phyloP scores from a whole-genome alignment of 768 basidiomycete genomes.

The Pisolithus albus region DNA sequence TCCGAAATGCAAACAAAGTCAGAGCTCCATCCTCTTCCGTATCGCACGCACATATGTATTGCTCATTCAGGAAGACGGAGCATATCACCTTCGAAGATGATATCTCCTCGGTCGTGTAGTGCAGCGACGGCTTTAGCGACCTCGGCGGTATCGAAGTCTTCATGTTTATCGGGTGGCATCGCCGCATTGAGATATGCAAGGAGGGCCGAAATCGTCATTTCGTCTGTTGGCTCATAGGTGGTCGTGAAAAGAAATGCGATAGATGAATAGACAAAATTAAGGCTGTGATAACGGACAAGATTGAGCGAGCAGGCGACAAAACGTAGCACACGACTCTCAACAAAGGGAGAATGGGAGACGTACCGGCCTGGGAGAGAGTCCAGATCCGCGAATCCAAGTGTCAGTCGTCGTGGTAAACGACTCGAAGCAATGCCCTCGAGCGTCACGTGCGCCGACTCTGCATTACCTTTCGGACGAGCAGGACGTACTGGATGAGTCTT shows the following conservation, averaged over 20 bases:
- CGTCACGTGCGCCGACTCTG: constrained; percentile 10
- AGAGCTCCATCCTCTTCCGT: background rate
- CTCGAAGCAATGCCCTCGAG: constrained; percentile 13
- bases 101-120: constrained; percentile 41
- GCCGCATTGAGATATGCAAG: constrained; percentile 70
- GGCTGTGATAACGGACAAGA: constrained; percentile 27
- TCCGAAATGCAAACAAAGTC: background rate
- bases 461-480: constrained; percentile 23
- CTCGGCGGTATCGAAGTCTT: constrained; percentile 75
- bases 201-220: constrained; percentile 62
- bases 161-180: constrained; percentile 71
- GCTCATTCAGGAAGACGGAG: constrained; percentile 22
- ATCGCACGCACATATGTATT: background rate
- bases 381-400: constrained; percentile 46
- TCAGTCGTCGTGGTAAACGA: constrained; percentile 22
- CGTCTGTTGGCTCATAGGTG: constrained; percentile 61
- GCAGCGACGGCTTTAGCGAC: constrained; percentile 46
- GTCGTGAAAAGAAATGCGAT: constrained; percentile 59
- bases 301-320: constrained; percentile 2
- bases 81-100: constrained; percentile 48
- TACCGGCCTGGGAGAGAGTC: constrained; percentile 57
- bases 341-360: constrained; percentile 17
- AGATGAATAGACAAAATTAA: constrained; percentile 54
- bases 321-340: too few species aligned
- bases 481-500: constrained; percentile 20